Conservation (phyloP, 2,329 filamentous ascomycete genomes). For the Beauveria brongniartii region DNA sequence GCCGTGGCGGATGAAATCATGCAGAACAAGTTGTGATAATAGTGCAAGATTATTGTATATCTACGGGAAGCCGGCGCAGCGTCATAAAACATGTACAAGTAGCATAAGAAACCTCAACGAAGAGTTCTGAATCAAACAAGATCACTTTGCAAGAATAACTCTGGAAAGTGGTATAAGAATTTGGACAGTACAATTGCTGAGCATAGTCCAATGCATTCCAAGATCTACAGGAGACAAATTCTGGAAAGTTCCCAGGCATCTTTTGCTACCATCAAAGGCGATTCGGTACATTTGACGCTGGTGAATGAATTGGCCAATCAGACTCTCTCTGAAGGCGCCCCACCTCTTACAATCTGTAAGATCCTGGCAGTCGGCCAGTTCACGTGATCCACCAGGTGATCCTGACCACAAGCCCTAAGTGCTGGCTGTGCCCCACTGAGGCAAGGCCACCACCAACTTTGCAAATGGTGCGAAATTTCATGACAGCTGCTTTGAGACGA, state of each 20-base stretch:
- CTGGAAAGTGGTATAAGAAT: background rate
- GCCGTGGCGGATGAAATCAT: background rate
- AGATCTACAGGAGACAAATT: background rate
- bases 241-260: background rate
- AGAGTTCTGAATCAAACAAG: constrained; percentile 9
- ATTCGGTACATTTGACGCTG: background rate
- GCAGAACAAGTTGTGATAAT: background rate
- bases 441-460: constrained; percentile 22
- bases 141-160: too few species aligned
- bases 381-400: constrained; percentile 21
- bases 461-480: constrained; percentile 10
- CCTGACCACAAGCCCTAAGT: constrained; percentile 22
- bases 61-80: constrained; percentile 16
- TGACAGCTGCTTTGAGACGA: background rate
- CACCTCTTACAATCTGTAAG: background rate
- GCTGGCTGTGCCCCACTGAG: constrained; percentile 15
- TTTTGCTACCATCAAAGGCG: background rate
- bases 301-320: background rate
- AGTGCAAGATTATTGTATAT: constrained; percentile 17
- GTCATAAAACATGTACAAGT: constrained; percentile 24
- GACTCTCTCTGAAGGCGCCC: background rate
- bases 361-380: background rate
- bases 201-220: background rate
- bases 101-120: constrained; percentile 18
- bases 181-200: background rate